These are phyloP conservation scores for Rusavskia elegans DNA, from an alignment of 495 filamentous ascomycete genomes.

Conservation along the genomic window DNA sequence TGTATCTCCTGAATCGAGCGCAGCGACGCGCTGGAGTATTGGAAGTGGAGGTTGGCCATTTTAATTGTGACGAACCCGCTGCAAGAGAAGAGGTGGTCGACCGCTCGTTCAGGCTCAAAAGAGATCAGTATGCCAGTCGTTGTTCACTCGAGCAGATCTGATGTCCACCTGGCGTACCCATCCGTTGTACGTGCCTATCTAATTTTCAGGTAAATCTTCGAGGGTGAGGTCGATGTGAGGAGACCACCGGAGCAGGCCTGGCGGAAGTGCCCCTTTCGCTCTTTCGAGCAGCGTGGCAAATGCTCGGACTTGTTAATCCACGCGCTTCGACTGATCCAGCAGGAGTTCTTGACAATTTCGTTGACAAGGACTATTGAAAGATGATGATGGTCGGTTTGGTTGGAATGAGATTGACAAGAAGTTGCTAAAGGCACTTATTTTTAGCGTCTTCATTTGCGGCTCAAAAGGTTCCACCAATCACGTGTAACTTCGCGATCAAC, in stretches of 20 bases:
- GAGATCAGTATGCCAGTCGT: neutral
- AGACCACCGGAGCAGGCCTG: too few species aligned
- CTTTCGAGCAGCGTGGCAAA: too few species aligned
- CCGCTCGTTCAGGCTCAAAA: too few species aligned
- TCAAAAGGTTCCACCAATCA: neutral
- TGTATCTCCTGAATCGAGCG: slow-evolving; percentile 95
- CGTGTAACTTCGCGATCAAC: too few species aligned
- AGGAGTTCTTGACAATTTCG: neutral
- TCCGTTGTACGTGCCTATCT: neutral
- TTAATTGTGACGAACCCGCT: slow-evolving; percentile 22
- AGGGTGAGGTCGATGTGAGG: too few species aligned
- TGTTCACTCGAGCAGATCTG: neutral
- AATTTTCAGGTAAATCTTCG: neutral
- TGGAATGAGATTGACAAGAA: neutral
- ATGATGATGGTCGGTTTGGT: neutral
- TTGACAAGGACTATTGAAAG: neutral
- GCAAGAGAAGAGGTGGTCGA: neutral
- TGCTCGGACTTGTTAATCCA: too few species aligned
- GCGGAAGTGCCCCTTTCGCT: too few species aligned
- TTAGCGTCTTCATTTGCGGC: neutral
- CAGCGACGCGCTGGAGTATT: slow-evolving; percentile 85
- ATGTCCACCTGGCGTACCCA: slow-evolving; percentile 1
- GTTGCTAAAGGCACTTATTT: neutral
- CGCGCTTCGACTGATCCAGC: too few species aligned
- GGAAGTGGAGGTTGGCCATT: slow-evolving; percentile 89